These are phyloP conservation scores for Sporothrix pseudoabietina DNA, from an alignment of 2,329 filamentous ascomycete species.

Conservation along the genomic window DNA sequence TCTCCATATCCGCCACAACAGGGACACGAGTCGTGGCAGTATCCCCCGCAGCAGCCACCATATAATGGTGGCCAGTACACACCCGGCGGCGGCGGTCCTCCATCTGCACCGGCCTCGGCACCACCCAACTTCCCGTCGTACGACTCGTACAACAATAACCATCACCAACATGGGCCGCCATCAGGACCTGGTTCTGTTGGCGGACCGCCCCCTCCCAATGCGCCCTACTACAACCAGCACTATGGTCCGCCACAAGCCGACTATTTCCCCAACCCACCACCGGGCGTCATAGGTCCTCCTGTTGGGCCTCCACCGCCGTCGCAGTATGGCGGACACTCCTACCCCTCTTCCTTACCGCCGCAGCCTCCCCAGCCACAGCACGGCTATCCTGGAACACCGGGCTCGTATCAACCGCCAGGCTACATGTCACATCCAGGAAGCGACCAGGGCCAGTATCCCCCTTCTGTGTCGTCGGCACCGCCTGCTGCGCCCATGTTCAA, in stretches of 20 bases:
- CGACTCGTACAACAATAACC: slow-evolving; percentile 29
- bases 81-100: not conserved
- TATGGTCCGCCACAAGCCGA: slow-evolving; percentile 29
- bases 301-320: slow-evolving; percentile 29
- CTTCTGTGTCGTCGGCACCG: not conserved
- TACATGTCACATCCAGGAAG: slow-evolving; percentile 3
- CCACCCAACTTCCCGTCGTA: slow-evolving; percentile 34
- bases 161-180: slow-evolving; percentile 21
- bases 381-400: not conserved
- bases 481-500: slow-evolving; percentile 10
- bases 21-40: not conserved
- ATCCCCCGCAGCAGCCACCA: not conserved
- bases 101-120: slow-evolving; percentile 16
- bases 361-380: slow-evolving; percentile 3
- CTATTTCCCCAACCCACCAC: slow-evolving; percentile 33
- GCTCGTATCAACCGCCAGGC: not conserved
- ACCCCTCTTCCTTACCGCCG: slow-evolving; percentile 29
- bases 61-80: slow-evolving; percentile 5
- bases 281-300: slow-evolving; percentile 35
- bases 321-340: slow-evolving; percentile 31
- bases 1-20: slow-evolving; percentile 6
- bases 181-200: not conserved
- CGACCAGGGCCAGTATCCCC: slow-evolving; percentile 9
- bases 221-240: slow-evolving; percentile 32
- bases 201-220: slow-evolving; percentile 15